Evolutionary conservation across 2,329 filamentous ascomycete genomes (phyloP).

Genomic region (Dactylonectria macrodidyma): DNA sequence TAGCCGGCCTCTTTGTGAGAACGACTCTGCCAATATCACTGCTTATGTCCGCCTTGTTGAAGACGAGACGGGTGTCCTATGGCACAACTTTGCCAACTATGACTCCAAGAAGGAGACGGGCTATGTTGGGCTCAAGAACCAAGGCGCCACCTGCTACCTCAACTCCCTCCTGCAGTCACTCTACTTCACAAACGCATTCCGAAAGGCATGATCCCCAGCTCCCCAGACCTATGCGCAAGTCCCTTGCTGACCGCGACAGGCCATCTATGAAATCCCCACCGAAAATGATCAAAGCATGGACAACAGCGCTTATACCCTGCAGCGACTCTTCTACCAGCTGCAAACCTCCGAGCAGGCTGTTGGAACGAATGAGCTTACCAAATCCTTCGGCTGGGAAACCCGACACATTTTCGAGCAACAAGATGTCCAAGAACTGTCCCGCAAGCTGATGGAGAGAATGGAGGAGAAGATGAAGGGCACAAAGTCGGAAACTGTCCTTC

Average conservation of each 20-base stretch:
- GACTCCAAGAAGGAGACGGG: conserved; percentile 99
- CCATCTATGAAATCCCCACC: conserved; percentile 97
- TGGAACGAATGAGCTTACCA: conserved; percentile 91
- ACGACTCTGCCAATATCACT: conserved; percentile 84
- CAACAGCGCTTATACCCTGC: conserved; percentile 94
- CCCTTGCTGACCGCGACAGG: conserved; percentile 63
- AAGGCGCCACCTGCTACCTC: conserved; percentile 92
- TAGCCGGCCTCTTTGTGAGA: conserved; percentile 80
- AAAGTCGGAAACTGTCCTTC: conserved; percentile 87
- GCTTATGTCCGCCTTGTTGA: conserved; percentile 87
- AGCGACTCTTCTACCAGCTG: conserved; percentile 94
- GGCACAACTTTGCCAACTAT: conserved; percentile 94
- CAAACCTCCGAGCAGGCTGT: conserved; percentile 90
- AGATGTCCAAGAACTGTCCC: conserved; percentile 96
- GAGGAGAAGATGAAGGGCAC: conserved; percentile 99
- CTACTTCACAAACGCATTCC: conserved; percentile 92
- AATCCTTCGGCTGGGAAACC: conserved; percentile 98
- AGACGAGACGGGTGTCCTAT: conserved; percentile 89
- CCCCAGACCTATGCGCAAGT: conserved; percentile 9
- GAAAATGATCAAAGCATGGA: conserved; percentile 83
- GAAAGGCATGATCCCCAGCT: conserved; percentile 73
- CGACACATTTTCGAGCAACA: conserved; percentile 99
- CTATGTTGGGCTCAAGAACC: conserved; percentile 96
- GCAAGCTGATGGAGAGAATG: conserved; percentile 97
- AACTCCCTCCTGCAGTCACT: conserved; percentile 88